Percentiles rank a stretch among this genome's conserved stretches.
These are phyloP conservation scores for Sarcomyxa edulis DNA, from an alignment of 768 basidiomycete species.

Conservation along the genomic window DNA sequence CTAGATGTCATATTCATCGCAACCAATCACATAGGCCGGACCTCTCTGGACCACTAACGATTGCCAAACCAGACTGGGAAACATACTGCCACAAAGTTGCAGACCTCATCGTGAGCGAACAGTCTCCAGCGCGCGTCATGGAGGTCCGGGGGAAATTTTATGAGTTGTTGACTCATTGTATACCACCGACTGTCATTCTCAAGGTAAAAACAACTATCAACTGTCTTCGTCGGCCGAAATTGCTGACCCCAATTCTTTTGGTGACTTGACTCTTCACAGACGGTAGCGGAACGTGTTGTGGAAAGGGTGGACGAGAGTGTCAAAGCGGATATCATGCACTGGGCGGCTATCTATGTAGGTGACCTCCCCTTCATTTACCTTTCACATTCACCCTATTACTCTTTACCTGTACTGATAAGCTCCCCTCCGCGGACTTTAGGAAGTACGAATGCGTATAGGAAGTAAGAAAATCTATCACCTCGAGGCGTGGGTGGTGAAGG, in stretches of 20 bases:
- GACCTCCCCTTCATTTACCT: not conserved
- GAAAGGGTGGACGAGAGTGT: constrained; percentile 85
- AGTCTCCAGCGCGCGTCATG: constrained; percentile 84
- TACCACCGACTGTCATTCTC: constrained; percentile 86
- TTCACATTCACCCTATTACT: not conserved
- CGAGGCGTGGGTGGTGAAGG: constrained; percentile 95
- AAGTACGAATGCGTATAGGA: constrained; percentile 93
- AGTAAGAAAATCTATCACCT: constrained; percentile 89
- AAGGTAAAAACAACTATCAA: constrained; percentile 51
- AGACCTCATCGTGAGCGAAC: constrained; percentile 84
- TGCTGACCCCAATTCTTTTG: constrained; percentile 7
- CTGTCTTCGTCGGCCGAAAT: not conserved
- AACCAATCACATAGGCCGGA: constrained; percentile 53
- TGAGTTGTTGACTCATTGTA: constrained; percentile 94
- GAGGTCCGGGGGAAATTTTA: constrained; percentile 92
- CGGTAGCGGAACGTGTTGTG: constrained; percentile 83
- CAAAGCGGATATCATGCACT: constrained; percentile 93
- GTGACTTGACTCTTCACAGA: too few relatives aligned
- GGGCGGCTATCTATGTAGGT: constrained; percentile 94
- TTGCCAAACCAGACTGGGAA: constrained; percentile 99
- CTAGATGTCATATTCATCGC: not conserved
- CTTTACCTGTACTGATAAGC: not conserved
- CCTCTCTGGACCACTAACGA: constrained; percentile 68
- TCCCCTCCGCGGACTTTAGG: constrained; percentile 39
- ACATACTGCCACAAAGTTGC: constrained; percentile 92